phyloP scores from a whole-genome alignment of 768 basidiomycete species.

The Boletellus sp. region DNA sequence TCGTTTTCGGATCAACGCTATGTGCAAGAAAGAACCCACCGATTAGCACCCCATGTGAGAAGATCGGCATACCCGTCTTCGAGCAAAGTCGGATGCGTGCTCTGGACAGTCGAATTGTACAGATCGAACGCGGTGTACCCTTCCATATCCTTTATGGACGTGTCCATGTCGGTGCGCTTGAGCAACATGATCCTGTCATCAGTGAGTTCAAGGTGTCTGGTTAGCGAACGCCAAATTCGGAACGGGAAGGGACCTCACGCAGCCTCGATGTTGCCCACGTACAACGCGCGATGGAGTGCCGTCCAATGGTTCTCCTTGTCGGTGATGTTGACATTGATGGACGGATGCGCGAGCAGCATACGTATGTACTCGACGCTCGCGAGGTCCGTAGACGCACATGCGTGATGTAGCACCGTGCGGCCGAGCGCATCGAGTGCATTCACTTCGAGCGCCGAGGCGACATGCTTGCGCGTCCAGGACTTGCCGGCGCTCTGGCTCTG shows the following conservation, averaged over 20 bases:
- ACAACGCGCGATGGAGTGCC: constrained; percentile 83
- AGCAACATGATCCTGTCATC: constrained; percentile 65
- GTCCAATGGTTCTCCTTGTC: constrained; percentile 92
- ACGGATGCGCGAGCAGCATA: constrained; percentile 69
- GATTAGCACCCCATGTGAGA: constrained; percentile 85
- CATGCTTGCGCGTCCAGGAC: constrained; percentile 53
- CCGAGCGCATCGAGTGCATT: constrained; percentile 73
- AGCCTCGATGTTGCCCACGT: constrained; percentile 68
- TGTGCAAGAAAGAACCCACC: constrained; percentile 36
- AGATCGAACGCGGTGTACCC: constrained; percentile 91
- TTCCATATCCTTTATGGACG: constrained; percentile 72
- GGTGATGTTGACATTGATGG: constrained; percentile 71
- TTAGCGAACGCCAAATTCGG: no score
- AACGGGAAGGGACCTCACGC: constrained; percentile 41
- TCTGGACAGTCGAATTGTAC: constrained; percentile 84
- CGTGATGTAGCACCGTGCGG: constrained; percentile 78
- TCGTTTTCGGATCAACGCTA: background rate
- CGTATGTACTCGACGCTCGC: constrained; percentile 73
- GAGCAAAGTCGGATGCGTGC: constrained; percentile 54
- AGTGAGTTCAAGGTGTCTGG: background rate
- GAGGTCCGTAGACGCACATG: constrained; percentile 59
- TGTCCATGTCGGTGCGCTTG: constrained; percentile 69
- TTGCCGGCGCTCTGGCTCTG: constrained; percentile 43
- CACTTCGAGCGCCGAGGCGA: constrained; percentile 46
- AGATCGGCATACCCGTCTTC: constrained; percentile 49